phyloP scores from a whole-genome alignment of 148 eudicot species.

The Hydrangea macrophylla region DNA sequence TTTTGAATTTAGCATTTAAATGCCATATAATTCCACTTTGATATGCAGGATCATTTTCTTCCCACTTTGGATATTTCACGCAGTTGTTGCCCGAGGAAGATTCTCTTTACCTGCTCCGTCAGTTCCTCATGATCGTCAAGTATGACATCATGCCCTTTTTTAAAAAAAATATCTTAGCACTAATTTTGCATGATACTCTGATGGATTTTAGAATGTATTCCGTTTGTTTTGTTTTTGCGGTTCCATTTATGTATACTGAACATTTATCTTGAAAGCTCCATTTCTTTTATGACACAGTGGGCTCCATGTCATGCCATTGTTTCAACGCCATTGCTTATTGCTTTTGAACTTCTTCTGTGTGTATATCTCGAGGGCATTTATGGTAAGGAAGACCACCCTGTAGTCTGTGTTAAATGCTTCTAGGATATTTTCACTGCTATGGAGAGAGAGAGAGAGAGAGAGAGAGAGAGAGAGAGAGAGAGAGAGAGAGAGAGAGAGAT shows the following conservation, averaged over 20 bases:
- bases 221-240: too few relatives aligned
- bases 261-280: conserved; percentile 8
- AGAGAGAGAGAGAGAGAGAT: too few relatives aligned
- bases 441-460: too few relatives aligned
- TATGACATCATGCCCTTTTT: conserved; percentile 25
- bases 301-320: conserved; percentile 95
- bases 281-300: conserved; percentile 66
- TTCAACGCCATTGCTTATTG: conserved; percentile 83
- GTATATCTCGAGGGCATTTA: conserved; percentile 74
- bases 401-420: neutral
- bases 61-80: conserved; percentile 93
- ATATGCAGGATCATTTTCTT: conserved; percentile 73
- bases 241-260: neutral
- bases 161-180: neutral
- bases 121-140: conserved; percentile 91
- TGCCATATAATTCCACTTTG: conserved; percentile 11
- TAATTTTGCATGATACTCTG: neutral
- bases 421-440: too few relatives aligned
- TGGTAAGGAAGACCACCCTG: conserved; percentile 45
- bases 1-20: neutral
- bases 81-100: conserved; percentile 91
- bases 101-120: conserved; percentile 97
- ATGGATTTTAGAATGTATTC: neutral
- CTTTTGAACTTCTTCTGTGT: conserved; percentile 93
- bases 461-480: too few relatives aligned